Conservation (phyloP, 1,139 yeast genomes). For the Citeromyces siamensis region DNA sequence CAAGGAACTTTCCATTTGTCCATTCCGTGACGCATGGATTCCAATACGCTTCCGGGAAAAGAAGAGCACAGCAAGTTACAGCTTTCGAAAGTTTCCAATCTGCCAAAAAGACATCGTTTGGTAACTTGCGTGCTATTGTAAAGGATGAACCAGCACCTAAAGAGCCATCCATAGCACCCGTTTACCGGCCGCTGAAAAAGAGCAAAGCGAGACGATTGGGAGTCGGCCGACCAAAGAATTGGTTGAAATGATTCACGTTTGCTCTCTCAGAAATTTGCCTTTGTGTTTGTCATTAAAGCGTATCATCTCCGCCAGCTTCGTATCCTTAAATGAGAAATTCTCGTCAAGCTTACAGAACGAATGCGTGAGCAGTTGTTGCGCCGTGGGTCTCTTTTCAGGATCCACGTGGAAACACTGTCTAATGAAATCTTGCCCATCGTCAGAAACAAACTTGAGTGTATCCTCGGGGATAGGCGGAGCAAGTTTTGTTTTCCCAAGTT, state of each 20-base stretch:
- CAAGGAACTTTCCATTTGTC: background rate
- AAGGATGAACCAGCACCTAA: background rate
- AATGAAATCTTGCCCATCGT: slow-evolving; percentile 57
- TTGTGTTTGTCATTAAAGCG: slow-evolving; percentile 30
- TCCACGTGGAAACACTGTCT: slow-evolving; percentile 71
- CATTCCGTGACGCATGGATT: background rate
- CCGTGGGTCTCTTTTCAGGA: slow-evolving; percentile 83
- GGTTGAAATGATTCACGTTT: background rate
- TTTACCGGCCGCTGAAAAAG: background rate
- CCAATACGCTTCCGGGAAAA: background rate
- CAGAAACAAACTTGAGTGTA: slow-evolving; percentile 48
- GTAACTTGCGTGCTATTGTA: background rate
- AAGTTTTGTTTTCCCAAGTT: slow-evolving; percentile 56
- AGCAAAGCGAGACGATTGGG: background rate
- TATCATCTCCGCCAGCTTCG: slow-evolving; percentile 50
- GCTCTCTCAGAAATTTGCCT: background rate
- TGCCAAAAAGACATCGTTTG: background rate
- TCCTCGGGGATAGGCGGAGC: slow-evolving; percentile 97
- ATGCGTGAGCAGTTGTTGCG: slow-evolving; percentile 50
- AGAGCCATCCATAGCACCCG: background rate
- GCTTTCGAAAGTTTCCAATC: background rate
- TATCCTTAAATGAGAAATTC: slow-evolving; percentile 45
- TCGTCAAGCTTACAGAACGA: slow-evolving; percentile 40
- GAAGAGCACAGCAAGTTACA: background rate
- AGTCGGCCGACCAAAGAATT: background rate